phyloP scores from a whole-genome alignment of 495 filamentous ascomycete genomes.

The Hyaloscypha finlandica region DNA sequence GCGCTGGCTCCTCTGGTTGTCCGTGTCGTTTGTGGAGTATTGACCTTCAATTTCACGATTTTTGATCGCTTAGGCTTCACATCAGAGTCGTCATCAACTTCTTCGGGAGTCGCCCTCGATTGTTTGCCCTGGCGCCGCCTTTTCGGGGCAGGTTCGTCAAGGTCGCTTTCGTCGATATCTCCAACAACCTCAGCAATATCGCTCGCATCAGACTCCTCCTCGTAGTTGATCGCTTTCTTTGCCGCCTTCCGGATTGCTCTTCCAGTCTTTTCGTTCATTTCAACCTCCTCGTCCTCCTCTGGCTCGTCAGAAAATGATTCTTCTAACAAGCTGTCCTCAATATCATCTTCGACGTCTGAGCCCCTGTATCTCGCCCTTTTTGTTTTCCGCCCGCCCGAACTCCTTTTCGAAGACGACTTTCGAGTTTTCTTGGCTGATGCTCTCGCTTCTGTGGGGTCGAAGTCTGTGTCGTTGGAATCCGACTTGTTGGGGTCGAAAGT shows the following conservation, averaged over 20 bases:
- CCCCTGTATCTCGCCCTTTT: conserved; percentile 52
- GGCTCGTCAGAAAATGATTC: conserved; percentile 57
- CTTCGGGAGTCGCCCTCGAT: conserved; percentile 39
- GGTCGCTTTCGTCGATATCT: conserved; percentile 33
- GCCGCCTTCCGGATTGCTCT: conserved; percentile 30
- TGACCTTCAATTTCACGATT: conserved; percentile 39
- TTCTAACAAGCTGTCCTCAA: conserved; percentile 61
- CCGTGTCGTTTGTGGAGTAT: conserved; percentile 25
- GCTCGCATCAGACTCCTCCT: conserved; percentile 31
- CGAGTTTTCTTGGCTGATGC: conserved; percentile 44
- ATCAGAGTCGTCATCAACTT: conserved; percentile 27
- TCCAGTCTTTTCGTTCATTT: conserved; percentile 45
- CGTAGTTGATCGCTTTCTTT: conserved; percentile 46
- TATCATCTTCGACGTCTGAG: conserved; percentile 72
- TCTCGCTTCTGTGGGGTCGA: conserved; percentile 54
- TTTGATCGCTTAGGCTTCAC: conserved; percentile 28
- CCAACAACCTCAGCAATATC: conserved; percentile 20
- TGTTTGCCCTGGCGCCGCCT: conserved; percentile 41
- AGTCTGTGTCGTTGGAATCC: conserved; percentile 82
- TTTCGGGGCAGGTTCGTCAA: conserved; percentile 28
- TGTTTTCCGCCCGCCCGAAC: conserved; percentile 50
- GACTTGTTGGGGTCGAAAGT: conserved; percentile 80
- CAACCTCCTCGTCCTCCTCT: conserved; percentile 59
- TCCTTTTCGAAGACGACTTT: conserved; percentile 35
- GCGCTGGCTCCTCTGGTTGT: conserved; percentile 49